Conservation (phyloP, 2,329 filamentous ascomycete genomes). For the Aspergillus pseudonomiae region DNA sequence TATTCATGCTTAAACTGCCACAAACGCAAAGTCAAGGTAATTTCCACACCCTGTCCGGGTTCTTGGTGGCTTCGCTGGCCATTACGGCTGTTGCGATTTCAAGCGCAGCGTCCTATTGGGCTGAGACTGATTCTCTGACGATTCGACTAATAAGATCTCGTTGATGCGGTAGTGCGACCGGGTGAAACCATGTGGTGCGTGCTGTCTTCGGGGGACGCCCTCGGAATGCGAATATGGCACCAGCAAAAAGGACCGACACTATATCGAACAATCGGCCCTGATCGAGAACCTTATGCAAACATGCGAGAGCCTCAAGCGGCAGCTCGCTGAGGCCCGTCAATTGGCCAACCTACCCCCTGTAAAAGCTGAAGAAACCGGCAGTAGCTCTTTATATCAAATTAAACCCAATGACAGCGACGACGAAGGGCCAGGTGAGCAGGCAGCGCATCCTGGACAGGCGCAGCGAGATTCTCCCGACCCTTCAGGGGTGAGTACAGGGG, state of each 20-base stretch:
- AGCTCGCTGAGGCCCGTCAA: conserved; percentile 23
- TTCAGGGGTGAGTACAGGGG: background rate
- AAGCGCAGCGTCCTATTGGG: background rate
- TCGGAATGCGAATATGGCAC: conserved; percentile 36
- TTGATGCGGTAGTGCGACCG: conserved; percentile 29
- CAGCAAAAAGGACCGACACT: conserved; percentile 34
- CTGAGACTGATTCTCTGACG: background rate
- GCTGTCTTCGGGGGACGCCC: conserved; percentile 33
- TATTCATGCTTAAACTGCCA: conserved; percentile 35
- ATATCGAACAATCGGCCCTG: conserved; percentile 31
- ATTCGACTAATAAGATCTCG: background rate
- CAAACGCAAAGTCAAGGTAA: conserved; percentile 39
- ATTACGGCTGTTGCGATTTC: background rate
- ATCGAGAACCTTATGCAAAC: conserved; percentile 30
- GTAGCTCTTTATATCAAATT: conserved; percentile 2
- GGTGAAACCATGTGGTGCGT: conserved; percentile 35
- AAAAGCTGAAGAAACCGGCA: conserved; percentile 18
- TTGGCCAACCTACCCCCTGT: conserved; percentile 20
- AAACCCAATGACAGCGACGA: conserved; percentile 3
- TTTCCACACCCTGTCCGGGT: background rate
- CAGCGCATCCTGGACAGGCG: background rate
- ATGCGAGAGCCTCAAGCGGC: conserved; percentile 24
- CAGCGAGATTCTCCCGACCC: background rate
- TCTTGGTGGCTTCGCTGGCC: background rate
- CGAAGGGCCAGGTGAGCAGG: background rate